Base-by-base conservation (phyloP, 2,329 filamentous ascomycete genomes). In the Fulvia fulva region DNA sequence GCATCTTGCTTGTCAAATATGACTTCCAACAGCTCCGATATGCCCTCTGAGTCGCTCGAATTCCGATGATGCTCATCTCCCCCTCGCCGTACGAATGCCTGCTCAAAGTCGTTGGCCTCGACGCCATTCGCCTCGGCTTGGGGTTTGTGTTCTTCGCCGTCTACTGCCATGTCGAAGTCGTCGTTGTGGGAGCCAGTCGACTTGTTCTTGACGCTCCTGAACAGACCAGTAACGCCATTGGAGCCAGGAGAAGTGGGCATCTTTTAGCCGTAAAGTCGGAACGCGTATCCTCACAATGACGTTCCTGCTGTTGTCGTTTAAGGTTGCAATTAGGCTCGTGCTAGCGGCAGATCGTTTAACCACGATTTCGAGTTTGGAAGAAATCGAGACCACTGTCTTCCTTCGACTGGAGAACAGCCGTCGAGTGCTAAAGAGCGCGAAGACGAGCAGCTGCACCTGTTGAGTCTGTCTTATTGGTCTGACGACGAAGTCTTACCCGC, bases 1-100 rank as follows among this genome's bases (percentile, higher is more conserved):
- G 71, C 75, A 58, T 70, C 76, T 56, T 80, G 78, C 47, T 76
- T 74, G 65, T 81, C 79, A 68, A 86, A 83, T 52, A 83, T 75
- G 49, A 87, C 83, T 81, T 86, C 70, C 8, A 71, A 58, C 46
- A 65, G 62, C 34, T 71, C 67, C 21, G 68, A 65, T 9, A 69
- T 52, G 23, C 66, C 65, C 37, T 71, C 69, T 5, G 62, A 66
- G 53, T 71, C 69, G 61, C 65, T 71, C n/a, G 63, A 60, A 19
- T 52, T 51, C 21, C 30, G 3, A 21, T 41, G 43, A 26, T 37
- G 21, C 19, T 49, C 43, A 9, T 49, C 14, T 56, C 34, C 28
- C 32, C 49, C 23, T 37, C 52, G 25, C 44, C 53, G 47, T 46
- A 56, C 58, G 54, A 41, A 30, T 53, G 45, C 32, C 26, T 44